These are phyloP conservation scores for Collybia nuda DNA, from an alignment of 768 basidiomycete genomes.

Conservation along the genomic window DNA sequence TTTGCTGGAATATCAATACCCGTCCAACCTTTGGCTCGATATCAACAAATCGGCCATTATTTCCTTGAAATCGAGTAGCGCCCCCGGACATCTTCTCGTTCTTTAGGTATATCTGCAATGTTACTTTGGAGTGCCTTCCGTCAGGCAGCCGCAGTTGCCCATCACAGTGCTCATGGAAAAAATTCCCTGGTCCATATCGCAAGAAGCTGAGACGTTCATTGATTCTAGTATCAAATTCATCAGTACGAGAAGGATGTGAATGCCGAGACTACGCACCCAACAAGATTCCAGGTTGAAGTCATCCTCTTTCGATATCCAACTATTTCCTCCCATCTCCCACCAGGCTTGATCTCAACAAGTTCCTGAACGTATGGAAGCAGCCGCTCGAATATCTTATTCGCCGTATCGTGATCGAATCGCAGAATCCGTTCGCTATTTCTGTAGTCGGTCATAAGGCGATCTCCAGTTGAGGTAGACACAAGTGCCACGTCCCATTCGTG, in stretches of 20 bases:
- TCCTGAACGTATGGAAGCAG: conserved; percentile 38
- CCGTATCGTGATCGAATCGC: conserved; percentile 30
- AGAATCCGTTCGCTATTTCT: conserved; percentile 40
- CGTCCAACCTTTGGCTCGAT: conserved; percentile 34
- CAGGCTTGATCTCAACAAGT: conserved; percentile 28
- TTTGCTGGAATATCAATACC: conserved; percentile 41
- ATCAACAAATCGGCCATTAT: conserved; percentile 33
- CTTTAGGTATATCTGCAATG: conserved; percentile 42
- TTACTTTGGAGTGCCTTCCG: conserved; percentile 39
- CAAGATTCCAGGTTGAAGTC: conserved; percentile 32
- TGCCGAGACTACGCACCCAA: conserved; percentile 8
- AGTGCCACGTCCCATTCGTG: conserved; percentile 37
- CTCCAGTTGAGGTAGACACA: conserved; percentile 23
- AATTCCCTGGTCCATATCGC: conserved; percentile 42
- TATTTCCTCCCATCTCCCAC: conserved; percentile 31
- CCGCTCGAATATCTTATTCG: conserved; percentile 32
- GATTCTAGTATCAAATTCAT: conserved; percentile 12
- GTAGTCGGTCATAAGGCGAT: conserved; percentile 33
- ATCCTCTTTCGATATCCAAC: conserved; percentile 21
- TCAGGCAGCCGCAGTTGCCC: conserved; percentile 23
- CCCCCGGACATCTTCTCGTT: conserved; percentile 28
- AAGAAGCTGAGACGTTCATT: conserved; percentile 41
- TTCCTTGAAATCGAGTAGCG: conserved; percentile 39
- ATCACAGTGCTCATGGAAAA: conserved; percentile 39
- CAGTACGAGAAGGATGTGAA: too few relatives aligned